Evolutionary conservation across 108 stramenopile species (phyloP), one percentile per base, ranked within the genome.

Genomic region (Cyclotella cryptica): DNA sequence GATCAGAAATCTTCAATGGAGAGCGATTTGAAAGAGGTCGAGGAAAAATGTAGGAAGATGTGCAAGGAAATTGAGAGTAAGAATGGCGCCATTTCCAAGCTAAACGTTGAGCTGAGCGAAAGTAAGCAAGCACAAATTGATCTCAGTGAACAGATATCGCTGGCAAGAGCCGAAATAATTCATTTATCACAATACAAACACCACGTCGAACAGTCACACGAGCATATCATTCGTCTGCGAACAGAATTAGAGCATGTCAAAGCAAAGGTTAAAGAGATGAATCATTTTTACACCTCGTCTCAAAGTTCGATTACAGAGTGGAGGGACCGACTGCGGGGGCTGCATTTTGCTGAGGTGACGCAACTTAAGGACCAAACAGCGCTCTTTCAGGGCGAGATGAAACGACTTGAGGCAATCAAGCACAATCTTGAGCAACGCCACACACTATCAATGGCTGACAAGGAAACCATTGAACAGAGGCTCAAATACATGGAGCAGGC

Each of bases 181-280:
- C 28, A 67, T 47, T 52, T 74, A n/a, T 53, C 40, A 41, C 60
- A 65, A n/a, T 74, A 74, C 60, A 74, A 75, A 75, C 47, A 19
- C 15, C 61, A 45, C n/a, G 51, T 54, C 6, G 19, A 40, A 15
- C 44, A 63, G 43, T 57, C 66, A 15, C 12, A n/a, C 6, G 49
- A 60, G 47, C 12, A 19, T 21, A 22, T 81, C 22, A 47, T 29
- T 12, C 53, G 29, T 21, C 44, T 81, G 41, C 49, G 63, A 27
- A 58, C 42, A 18, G 73, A 74, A n/a, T 43, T 69, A 21, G 29
- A 35, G 27, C 21, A 30, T 22, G 35, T 55, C 41, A 70, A 52
- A 66, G 42, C 47, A 18, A 69, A 69, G 6, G 22, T 51, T 40
- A 17, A 11, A 26, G 69, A 71, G 51, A 40, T 81, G 68, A 29